Evolutionary conservation across 179 eudicot species (phyloP).

Genomic region (Vitellaria paradoxa): DNA sequence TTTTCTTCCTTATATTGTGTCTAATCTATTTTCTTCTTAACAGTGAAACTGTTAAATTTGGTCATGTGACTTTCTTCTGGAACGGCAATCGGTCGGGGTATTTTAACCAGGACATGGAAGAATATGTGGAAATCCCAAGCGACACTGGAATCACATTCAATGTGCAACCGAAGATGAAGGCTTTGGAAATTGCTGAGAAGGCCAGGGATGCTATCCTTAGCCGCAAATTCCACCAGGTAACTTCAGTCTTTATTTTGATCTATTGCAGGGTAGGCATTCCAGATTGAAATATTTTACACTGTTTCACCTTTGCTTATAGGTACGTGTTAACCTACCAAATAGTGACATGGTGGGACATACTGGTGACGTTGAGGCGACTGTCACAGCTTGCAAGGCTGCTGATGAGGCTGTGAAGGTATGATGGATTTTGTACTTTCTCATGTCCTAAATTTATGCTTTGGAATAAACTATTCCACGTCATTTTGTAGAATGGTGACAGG

Average conservation of each 20-base stretch:
- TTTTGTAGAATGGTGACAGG: no score
- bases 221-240: slow-evolving; percentile 74
- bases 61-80: slow-evolving; percentile 93
- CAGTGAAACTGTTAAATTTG: slow-evolving; percentile 95
- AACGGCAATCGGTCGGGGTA: slow-evolving; percentile 86
- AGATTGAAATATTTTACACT: not conserved
- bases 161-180: slow-evolving; percentile 89
- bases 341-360: slow-evolving; percentile 93
- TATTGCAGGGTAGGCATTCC: not conserved
- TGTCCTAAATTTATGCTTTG: no score
- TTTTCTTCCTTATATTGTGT: not conserved
- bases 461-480: no score
- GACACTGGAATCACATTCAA: slow-evolving; percentile 78
- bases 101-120: slow-evolving; percentile 68
- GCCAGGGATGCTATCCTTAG: slow-evolving; percentile 79
- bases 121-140: slow-evolving; percentile 87
- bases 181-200: slow-evolving; percentile 78
- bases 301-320: slow-evolving; percentile 23
- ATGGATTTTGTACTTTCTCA: not conserved
- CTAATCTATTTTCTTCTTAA: not conserved
- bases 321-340: slow-evolving; percentile 82
- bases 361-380: slow-evolving; percentile 79
- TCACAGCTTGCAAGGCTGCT: slow-evolving; percentile 85
- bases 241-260: not conserved
- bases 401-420: slow-evolving; percentile 91